Conservation (phyloP, 768 basidiomycete species). For the Leccinum rimulosum region DNA sequence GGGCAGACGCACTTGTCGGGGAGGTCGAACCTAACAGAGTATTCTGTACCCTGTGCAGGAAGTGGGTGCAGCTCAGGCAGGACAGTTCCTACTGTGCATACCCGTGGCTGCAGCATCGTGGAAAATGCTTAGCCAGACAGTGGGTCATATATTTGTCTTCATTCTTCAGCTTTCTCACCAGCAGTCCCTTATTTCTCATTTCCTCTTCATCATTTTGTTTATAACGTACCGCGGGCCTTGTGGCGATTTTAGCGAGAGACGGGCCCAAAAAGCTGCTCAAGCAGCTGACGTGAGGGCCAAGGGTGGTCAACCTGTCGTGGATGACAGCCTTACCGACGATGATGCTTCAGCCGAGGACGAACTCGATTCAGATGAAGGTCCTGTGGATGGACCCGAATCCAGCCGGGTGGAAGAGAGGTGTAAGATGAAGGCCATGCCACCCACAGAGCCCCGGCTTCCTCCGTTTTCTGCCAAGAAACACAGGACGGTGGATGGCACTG, state of each 20-base stretch:
- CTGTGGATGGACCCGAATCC: conserved; percentile 21
- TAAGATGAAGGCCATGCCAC: conserved; percentile 20
- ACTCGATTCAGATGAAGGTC: conserved; percentile 37
- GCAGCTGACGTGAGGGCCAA: conserved; percentile 45
- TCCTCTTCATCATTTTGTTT: conserved; percentile 1
- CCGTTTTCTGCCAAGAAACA: conserved; percentile 25
- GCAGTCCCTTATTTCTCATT: conserved; percentile 1
- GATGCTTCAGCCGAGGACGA: conserved; percentile 34
- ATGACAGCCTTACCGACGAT: conserved; percentile 32
- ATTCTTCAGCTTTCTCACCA: conserved; percentile 8
- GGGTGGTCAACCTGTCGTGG: conserved; percentile 23
- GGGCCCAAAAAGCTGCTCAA: conserved; percentile 54
- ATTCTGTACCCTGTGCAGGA: conserved; percentile 71
- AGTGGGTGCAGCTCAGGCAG: conserved; percentile 82
- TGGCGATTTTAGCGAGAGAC: conserved; percentile 44
- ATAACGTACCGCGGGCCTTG: background rate
- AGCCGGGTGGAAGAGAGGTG: conserved; percentile 24
- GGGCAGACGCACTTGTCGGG: conserved; percentile 61
- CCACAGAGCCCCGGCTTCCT: conserved; percentile 19
- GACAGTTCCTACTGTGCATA: conserved; percentile 79
- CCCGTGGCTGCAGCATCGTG: conserved; percentile 77
- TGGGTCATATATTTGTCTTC: conserved; percentile 36
- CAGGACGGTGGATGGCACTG: conserved; percentile 15
- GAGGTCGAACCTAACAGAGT: conserved; percentile 74
- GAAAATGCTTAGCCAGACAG: conserved; percentile 72